Percentiles rank a stretch among this genome's conserved stretches.
Evolutionary conservation across 2,329 filamentous ascomycete genomes (phyloP).

Genomic region (Ophiosphaerella herpotricha): DNA sequence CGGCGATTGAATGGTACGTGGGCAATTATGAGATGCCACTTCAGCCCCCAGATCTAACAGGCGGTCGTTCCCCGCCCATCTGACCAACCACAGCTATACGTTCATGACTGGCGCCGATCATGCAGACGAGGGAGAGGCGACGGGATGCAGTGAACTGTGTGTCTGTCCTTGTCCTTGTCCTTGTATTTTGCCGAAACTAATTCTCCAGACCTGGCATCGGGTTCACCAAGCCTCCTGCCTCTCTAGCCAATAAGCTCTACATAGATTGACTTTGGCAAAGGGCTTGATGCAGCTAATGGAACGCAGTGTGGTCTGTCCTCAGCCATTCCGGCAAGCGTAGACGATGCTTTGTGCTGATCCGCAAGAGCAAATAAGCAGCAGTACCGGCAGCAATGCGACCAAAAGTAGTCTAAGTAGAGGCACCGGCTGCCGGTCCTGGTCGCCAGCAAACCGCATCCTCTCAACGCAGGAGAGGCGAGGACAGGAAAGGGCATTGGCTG

Average conservation of each 20-base stretch:
- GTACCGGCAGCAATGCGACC: conserved; percentile 14
- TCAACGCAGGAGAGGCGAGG: conserved; percentile 3
- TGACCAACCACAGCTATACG: conserved; percentile 38
- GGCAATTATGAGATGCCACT: conserved; percentile 22
- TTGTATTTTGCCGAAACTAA: conserved; percentile 38
- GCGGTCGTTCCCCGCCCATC: conserved; percentile 22
- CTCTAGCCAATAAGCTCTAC: conserved; percentile 39
- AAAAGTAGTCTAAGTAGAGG: not conserved
- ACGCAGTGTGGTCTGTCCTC: conserved; percentile 34
- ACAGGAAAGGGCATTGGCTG: conserved; percentile 5
- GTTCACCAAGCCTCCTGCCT: conserved; percentile 28
- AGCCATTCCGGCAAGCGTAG: conserved; percentile 19
- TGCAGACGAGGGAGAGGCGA: conserved; percentile 36
- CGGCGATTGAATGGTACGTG: conserved; percentile 23
- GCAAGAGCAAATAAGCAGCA: conserved; percentile 54
- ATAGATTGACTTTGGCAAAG: conserved; percentile 40
- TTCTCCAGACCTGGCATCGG: conserved; percentile 39
- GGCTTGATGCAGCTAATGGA: conserved; percentile 35
- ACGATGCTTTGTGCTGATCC: conserved; percentile 22
- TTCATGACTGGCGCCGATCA: conserved; percentile 42
- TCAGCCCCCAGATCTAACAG: conserved; percentile 25
- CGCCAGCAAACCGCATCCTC: conserved; percentile 7
- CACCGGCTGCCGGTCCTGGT: conserved; percentile 22
- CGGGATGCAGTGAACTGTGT: conserved; percentile 34
- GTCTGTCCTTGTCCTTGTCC: conserved; percentile 17